Conservation (phyloP, 108 stramenopile genomes). For the Schizochytrium sp. region DNA sequence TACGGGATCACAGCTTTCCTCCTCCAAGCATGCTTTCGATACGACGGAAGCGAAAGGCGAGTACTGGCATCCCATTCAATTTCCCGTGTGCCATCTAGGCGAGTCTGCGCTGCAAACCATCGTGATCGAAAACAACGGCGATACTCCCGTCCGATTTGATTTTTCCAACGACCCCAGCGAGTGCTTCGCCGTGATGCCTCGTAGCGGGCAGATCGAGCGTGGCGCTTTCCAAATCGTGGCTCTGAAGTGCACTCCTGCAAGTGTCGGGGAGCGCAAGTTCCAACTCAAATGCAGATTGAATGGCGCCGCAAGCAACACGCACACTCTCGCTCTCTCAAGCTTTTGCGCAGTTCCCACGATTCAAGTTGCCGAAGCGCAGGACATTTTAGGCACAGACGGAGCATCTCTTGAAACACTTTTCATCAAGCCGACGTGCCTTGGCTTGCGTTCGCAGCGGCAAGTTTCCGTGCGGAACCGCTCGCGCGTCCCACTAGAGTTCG, state of each 20-base stretch:
- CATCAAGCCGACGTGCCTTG: constrained; percentile 36
- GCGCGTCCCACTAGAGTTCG: constrained; percentile 29
- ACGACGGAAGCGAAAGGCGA: constrained; percentile 14
- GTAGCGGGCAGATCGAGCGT: constrained; percentile 34
- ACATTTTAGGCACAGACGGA: background rate
- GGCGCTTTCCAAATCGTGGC: constrained; percentile 38
- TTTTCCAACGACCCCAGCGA: constrained; percentile 15
- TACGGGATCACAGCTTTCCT: background rate
- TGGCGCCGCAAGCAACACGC: constrained; percentile 26
- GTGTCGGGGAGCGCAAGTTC: background rate
- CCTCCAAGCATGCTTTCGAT: background rate
- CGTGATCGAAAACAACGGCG: constrained; percentile 40
- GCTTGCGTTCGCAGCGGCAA: constrained; percentile 15
- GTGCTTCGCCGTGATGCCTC: constrained; percentile 35
- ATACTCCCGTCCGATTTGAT: constrained; percentile 37
- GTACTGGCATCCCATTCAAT: constrained; percentile 11
- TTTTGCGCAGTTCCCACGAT: constrained; percentile 25
- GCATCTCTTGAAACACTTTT: background rate
- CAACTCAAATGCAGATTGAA: constrained; percentile 29
- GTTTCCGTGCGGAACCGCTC: constrained; percentile 22
- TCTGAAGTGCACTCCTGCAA: background rate
- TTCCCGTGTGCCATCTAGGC: constrained; percentile 45
- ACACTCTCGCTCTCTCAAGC: constrained; percentile 26
- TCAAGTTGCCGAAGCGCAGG: background rate
- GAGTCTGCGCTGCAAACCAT: constrained; percentile 46